Evolutionary conservation across 805 yeast genomes (phyloP).

Genomic region (Teunomyces gatunensis): DNA sequence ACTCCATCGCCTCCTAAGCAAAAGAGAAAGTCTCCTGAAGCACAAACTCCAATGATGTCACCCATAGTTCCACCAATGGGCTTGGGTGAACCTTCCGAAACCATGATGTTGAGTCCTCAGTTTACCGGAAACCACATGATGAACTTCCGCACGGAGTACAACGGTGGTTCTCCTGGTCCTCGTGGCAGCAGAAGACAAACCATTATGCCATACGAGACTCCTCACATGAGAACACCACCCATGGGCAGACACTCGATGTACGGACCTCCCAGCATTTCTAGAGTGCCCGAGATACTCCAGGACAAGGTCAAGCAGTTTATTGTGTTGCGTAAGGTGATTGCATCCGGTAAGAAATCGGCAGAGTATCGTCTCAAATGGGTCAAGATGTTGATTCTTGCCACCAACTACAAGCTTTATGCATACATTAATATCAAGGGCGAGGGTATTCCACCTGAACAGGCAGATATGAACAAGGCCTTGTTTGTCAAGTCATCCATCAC

Average conservation of each 20-base stretch:
- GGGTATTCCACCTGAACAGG: conserved; percentile 27
- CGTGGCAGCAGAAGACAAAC: conserved; percentile 16
- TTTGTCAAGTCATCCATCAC: conserved; percentile 39
- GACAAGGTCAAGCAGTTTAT: conserved; percentile 34
- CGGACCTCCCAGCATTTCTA: conserved; percentile 8
- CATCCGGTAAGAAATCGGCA: conserved; percentile 40
- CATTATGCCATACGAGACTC: conserved; percentile 5
- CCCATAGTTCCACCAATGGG: conserved; percentile 6
- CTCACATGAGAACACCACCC: conserved; percentile 1
- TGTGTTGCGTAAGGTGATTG: conserved; percentile 32
- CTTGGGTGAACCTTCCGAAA: conserved; percentile 4
- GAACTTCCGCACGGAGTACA: conserved; percentile 12
- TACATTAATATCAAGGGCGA: conserved; percentile 44
- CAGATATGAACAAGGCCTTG: conserved; percentile 28
- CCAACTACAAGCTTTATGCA: conserved; percentile 37
- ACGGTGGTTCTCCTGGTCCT: conserved; percentile 5
- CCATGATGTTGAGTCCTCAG: conserved; percentile 8
- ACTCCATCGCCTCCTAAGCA: not conserved
- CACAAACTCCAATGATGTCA: conserved; percentile 1
- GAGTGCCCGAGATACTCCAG: conserved; percentile 22
- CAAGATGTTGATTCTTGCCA: conserved; percentile 39
- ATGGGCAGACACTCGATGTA: conserved; percentile 6
- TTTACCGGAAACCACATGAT: conserved; percentile 15
- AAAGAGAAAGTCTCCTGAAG: conserved; percentile 3
- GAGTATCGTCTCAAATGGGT: conserved; percentile 44